These are phyloP conservation scores for Achaetomiella virescens DNA, from an alignment of 495 filamentous ascomycete species.

Conservation along the genomic window DNA sequence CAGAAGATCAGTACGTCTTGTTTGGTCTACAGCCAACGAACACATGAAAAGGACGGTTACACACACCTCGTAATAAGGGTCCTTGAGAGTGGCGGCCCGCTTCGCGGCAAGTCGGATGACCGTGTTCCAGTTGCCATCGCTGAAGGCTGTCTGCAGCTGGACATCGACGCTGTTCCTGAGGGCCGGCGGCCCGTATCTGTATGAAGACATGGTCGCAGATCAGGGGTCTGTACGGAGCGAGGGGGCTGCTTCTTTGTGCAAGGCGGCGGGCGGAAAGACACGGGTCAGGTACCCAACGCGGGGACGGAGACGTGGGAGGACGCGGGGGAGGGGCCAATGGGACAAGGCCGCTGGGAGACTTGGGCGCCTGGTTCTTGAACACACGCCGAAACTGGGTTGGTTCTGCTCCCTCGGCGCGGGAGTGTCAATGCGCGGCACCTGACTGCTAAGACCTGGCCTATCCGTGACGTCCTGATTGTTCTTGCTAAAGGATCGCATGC, in stretches of 20 bases:
- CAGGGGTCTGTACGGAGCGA: neutral
- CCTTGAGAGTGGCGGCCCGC: slow-evolving; percentile 36
- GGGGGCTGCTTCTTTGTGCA: neutral
- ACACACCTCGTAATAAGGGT: slow-evolving; percentile 42
- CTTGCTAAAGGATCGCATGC: neutral
- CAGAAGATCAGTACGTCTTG: slow-evolving; percentile 12
- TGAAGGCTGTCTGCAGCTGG: slow-evolving; percentile 35
- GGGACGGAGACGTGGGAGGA: too few relatives aligned
- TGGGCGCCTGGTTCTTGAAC: too few relatives aligned
- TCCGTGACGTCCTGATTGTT: too few relatives aligned
- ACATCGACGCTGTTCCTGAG: slow-evolving; percentile 36
- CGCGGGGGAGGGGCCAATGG: neutral
- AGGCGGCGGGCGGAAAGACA: neutral
- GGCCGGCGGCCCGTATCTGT: slow-evolving; percentile 24
- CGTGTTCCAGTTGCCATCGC: slow-evolving; percentile 38
- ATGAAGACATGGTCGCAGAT: slow-evolving; percentile 19
- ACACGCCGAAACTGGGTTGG: too few relatives aligned
- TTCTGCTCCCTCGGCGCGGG: too few relatives aligned
- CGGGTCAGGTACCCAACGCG: neutral
- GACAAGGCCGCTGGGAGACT: neutral
- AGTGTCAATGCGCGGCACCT: too few relatives aligned
- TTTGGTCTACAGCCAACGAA: neutral
- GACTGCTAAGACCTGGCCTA: too few relatives aligned
- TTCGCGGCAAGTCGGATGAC: slow-evolving; percentile 39
- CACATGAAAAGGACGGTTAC: neutral